Evolutionary conservation across 129 eudicot species (phyloP).

Genomic region (Centaurea solstitialis): DNA sequence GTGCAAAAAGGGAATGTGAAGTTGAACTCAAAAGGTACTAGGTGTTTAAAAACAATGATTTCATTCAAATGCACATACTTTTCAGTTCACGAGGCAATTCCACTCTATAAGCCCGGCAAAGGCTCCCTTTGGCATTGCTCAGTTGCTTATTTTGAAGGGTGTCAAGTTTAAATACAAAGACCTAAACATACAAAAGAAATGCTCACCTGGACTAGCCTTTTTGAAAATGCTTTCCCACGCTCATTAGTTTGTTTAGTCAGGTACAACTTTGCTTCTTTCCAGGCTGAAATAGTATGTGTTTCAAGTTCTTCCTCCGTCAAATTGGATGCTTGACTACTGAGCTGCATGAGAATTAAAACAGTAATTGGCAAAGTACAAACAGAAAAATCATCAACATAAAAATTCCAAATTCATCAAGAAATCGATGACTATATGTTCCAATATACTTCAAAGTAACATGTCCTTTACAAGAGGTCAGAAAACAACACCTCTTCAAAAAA

Average conservation of each 20-base stretch:
- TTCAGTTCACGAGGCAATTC: too few relatives aligned
- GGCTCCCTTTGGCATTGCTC: too few relatives aligned
- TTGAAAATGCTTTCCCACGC: slow-evolving; percentile 48
- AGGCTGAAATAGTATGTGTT: slow-evolving; percentile 91
- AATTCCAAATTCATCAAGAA: too few relatives aligned
- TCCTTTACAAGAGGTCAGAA: too few relatives aligned
- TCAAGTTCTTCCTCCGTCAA: slow-evolving; percentile 95
- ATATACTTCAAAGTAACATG: too few relatives aligned
- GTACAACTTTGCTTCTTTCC: slow-evolving; percentile 86
- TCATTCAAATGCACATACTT: too few relatives aligned
- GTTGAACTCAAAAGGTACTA: too few relatives aligned
- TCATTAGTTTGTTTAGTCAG: slow-evolving; percentile 58
- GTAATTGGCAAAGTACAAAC: not conserved
- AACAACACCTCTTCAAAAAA: not conserved
- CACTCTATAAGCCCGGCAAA: too few relatives aligned
- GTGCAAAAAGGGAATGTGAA: too few relatives aligned
- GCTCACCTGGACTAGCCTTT: slow-evolving; percentile 65
- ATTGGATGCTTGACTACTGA: slow-evolving; percentile 84
- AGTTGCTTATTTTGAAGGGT: too few relatives aligned
- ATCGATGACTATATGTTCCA: too few relatives aligned
- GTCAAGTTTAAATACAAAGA: not conserved
- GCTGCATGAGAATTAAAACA: slow-evolving; percentile 50
- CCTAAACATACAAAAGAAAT: slow-evolving; percentile 10
- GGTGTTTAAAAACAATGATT: too few relatives aligned
- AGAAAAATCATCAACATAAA: not conserved